Base-by-base conservation (phyloP, 345 rosid species). In the Eutrema yunnanense region DNA sequence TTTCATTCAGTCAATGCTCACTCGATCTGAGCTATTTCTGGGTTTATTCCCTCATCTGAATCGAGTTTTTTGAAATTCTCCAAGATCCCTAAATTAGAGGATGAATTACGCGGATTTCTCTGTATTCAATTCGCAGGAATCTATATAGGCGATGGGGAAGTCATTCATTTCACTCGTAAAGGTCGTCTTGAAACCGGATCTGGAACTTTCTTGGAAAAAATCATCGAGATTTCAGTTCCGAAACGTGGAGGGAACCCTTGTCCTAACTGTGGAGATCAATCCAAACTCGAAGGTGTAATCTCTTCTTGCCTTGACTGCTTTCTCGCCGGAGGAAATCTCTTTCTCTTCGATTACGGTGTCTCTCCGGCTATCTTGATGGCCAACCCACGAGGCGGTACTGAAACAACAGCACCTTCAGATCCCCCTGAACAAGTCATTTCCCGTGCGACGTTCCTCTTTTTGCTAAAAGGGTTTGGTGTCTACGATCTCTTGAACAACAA, bases 81-180 rank as follows among this genome's bases (percentile, higher is more conserved):
- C 2, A 9, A 42, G 26, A 22, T 22, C 26, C 26, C 26, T 22
- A 22, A 42, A 10, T 42, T 11, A 16, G n/a, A 8, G 5, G 5
- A 19, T 49, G 53, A 49, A 19, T 19, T 1, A 8, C 6, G 53
- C 9, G 2, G 53, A 8, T 16, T 19, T 13, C 44, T 62, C 44
- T 57, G 54, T 53, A n/a, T 56, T 40, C 14, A 6, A 64, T 8
- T 38, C 9, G 2, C n/a, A 92, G 97, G 97, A 38, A 86, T 92
- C 61, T 87, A 84, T 50, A 13, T 79, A 12, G 96, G 96, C 0
- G 87, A 86, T 12, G 92, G 80, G 19, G 77, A 75, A 73, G 97
- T 92, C 56, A 83, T 89, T 29, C 97, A 92, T 76, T 92, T 87
- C 82, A 92, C 97, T 30, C 78, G 89, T 14, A 89, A 80, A 59